A percentile compares a stretch with the other conserved stretches of the same genome.
Conservation (phyloP, 2,329 filamentous ascomycete genomes). For the Bipolaris bicolor region DNA sequence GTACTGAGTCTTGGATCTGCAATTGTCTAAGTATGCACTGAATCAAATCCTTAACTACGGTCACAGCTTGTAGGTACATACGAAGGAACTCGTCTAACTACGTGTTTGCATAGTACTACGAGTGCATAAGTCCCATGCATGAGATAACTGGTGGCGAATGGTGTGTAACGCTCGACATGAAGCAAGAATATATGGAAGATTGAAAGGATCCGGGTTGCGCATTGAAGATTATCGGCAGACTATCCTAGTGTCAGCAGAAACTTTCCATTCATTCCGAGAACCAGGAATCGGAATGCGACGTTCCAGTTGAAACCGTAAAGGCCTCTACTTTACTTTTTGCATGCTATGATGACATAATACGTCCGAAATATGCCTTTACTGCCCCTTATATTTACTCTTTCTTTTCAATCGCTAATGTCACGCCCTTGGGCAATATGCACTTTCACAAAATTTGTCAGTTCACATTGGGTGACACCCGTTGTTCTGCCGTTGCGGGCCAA, state of each 20-base stretch:
- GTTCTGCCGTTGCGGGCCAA: background rate
- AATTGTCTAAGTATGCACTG: background rate
- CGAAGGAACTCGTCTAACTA: slow-evolving; percentile 6
- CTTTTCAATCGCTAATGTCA: slow-evolving; percentile 13
- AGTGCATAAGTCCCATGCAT: slow-evolving; percentile 9
- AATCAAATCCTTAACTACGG: slow-evolving; percentile 1
- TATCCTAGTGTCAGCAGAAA: background rate
- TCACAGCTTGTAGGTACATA: slow-evolving; percentile 7
- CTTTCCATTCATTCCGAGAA: background rate
- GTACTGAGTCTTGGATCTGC: background rate
- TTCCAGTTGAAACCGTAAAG: background rate
- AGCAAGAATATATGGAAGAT: slow-evolving; percentile 1
- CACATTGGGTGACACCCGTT: background rate
- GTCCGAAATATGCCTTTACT: slow-evolving; percentile 11
- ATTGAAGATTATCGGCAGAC: slow-evolving; percentile 10
- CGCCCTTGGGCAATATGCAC: background rate
- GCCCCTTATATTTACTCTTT: background rate
- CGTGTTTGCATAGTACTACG: slow-evolving; percentile 12
- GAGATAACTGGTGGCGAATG: slow-evolving; percentile 10
- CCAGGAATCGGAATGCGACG: background rate
- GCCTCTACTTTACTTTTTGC: slow-evolving; percentile 1
- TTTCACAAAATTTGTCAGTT: background rate
- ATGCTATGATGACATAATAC: slow-evolving; percentile 13
- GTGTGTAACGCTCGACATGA: slow-evolving; percentile 1
- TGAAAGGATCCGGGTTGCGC: slow-evolving; percentile 2